Conservation (phyloP, 2,329 filamentous ascomycete genomes). For the Talaromyces funiculosus region DNA sequence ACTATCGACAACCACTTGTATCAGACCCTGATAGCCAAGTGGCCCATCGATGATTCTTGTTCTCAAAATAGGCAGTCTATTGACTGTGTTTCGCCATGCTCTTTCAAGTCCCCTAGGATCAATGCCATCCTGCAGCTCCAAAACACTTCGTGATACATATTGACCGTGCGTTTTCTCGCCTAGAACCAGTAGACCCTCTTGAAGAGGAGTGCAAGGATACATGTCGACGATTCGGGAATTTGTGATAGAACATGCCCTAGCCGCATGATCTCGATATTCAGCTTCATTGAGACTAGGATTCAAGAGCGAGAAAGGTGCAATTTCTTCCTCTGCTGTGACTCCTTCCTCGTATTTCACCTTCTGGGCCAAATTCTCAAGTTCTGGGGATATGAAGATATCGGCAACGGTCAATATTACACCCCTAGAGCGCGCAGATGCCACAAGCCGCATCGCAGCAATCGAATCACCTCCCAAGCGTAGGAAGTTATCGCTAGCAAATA, state of each 20-base stretch:
- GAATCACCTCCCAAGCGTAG: constrained; percentile 25
- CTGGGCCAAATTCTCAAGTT: constrained; percentile 2
- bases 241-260: neutral
- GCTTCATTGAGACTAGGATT: neutral
- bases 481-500: constrained; percentile 23
- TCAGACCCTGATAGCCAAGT: neutral
- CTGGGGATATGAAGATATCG: constrained; percentile 4
- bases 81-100: neutral
- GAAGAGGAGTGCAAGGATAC: constrained; percentile 41
- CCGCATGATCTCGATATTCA: constrained; percentile 6
- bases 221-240: neutral
- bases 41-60: constrained; percentile 5
- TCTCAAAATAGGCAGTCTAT: neutral
- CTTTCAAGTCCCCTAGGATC: neutral
- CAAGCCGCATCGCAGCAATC: constrained; percentile 20
- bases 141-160: neutral
- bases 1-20: neutral
- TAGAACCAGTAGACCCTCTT: constrained; percentile 42
- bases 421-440: constrained; percentile 6
- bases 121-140: neutral
- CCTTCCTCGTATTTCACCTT: neutral
- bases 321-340: neutral
- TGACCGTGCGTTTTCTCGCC: constrained; percentile 40
- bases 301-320: constrained; percentile 4
- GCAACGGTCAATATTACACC: constrained; percentile 5